Conservation (phyloP, 768 basidiomycete species). For the Tricholoma terreum region DNA sequence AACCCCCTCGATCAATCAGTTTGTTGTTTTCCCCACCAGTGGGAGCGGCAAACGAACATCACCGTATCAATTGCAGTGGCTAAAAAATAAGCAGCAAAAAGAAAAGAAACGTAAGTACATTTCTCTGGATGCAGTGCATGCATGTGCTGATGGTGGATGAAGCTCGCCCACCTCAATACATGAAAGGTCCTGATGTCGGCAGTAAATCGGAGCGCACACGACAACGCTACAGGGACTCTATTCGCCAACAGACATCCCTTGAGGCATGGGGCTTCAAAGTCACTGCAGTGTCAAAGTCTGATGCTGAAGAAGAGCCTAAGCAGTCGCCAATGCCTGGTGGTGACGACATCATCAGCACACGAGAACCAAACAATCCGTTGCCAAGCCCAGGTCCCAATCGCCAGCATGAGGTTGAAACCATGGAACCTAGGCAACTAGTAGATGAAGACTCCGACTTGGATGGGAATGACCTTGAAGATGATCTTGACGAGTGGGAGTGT, state of each 20-base stretch:
- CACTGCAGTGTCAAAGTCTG: neutral
- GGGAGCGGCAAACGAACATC: no score
- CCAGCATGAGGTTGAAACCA: no score
- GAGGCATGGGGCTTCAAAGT: neutral
- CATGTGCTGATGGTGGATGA: neutral
- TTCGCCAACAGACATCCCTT: neutral
- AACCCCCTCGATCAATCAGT: no score
- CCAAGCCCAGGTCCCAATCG: no score
- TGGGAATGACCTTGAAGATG: neutral
- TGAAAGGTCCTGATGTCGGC: slow-evolving; percentile 5
- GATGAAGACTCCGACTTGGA: no score
- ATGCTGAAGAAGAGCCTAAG: no score
- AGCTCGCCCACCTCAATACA: neutral
- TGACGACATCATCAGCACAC: no score
- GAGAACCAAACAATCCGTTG: no score
- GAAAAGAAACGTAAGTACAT: neutral
- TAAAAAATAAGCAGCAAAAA: neutral
- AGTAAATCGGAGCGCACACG: slow-evolving; percentile 4
- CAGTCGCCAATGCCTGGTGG: no score
- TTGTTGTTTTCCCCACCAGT: no score
- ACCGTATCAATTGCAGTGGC: neutral
- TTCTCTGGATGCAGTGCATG: neutral
- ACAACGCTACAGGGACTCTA: neutral
- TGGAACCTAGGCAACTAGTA: no score
- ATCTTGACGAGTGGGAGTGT: neutral